These are phyloP conservation scores for Mycena rebaudengoi DNA, from an alignment of 768 basidiomycete species.

Conservation along the genomic window DNA sequence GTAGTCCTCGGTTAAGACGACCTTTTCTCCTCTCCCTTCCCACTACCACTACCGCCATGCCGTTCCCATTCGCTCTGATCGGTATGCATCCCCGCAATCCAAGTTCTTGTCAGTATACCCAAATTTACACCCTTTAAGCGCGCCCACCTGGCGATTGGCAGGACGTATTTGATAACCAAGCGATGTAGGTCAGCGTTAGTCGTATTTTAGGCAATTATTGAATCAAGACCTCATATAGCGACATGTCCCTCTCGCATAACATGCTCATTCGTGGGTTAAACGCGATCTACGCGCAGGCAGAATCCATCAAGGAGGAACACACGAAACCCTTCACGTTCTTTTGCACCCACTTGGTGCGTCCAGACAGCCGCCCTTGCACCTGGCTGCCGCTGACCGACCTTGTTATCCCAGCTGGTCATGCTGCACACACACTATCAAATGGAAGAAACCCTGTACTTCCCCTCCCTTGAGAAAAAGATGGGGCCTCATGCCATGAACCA, in stretches of 20 bases:
- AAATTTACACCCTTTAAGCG: neutral
- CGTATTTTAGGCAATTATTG: neutral
- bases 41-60: conserved; percentile 22
- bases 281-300: conserved; percentile 36
- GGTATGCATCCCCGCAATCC: neutral
- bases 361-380: neutral
- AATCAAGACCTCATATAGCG: conserved; percentile 24
- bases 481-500: conserved; percentile 31
- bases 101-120: too few species aligned
- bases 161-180: conserved; percentile 38
- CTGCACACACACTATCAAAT: conserved; percentile 42
- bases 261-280: conserved; percentile 41
- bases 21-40: too few species aligned
- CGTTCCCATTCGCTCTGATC: conserved; percentile 14
- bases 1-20: too few species aligned
- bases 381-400: too few species aligned
- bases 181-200: conserved; percentile 27
- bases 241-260: conserved; percentile 43
- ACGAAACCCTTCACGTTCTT: conserved; percentile 40
- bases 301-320: conserved; percentile 30
- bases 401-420: conserved; percentile 31
- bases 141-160: conserved; percentile 38
- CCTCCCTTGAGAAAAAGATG: conserved; percentile 38
- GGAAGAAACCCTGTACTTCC: conserved; percentile 41
- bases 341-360: conserved; percentile 35